Base-by-base conservation (phyloP, 306 rosid genomes). In the Prunus mongolica region DNA sequence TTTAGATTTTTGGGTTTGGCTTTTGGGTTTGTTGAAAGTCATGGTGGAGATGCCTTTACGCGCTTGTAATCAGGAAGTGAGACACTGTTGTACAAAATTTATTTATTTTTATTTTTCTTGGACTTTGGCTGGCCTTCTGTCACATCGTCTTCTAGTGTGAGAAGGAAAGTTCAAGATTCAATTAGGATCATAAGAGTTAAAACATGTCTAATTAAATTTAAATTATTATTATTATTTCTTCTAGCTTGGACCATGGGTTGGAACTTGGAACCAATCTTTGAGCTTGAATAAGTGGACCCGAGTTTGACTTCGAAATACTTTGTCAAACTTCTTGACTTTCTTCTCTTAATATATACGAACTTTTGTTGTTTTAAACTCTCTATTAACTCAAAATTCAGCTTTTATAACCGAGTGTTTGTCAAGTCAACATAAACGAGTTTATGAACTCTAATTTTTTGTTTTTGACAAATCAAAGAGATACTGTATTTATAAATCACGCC, bases 11-110 rank as follows among this genome's bases (percentile, higher is more conserved):
- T 30, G 67, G 45, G 45, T 30, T 3, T 28, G 25, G 25, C 64
- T 20, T 22, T 14, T 8, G 56, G 45, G 16, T 22, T 8, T 5
- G 45, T 49, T 32, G 65, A 16, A 74, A 47, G 75, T 18, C 67
- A 3, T 22, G 19, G 45, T 22, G 62, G 65, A 70, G 45, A 60
- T 22, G 69, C 67, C 61, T 14, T 4, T 11, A 76, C 84, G 78
- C 81, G 81, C 73, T 54, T 67, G 32, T 34, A 51, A 14, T 7
- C 45, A 2, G 38, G 51, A 70, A 62, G 67, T 9, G 60, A 46
- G 62, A 58, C 72, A 2, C 45, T 10, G 49, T 28, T 27, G 22
- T 24, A 6, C 30, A 8, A 34, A 34, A 5, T 5, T 34, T 34
- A 0, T 34, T 5, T 5, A 1, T 34, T 5, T 0, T 5, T 1